Evolutionary conservation across 345 rosid species (phyloP), one percentile per base, ranked within the genome.

Genomic region (Acer yangbiense): DNA sequence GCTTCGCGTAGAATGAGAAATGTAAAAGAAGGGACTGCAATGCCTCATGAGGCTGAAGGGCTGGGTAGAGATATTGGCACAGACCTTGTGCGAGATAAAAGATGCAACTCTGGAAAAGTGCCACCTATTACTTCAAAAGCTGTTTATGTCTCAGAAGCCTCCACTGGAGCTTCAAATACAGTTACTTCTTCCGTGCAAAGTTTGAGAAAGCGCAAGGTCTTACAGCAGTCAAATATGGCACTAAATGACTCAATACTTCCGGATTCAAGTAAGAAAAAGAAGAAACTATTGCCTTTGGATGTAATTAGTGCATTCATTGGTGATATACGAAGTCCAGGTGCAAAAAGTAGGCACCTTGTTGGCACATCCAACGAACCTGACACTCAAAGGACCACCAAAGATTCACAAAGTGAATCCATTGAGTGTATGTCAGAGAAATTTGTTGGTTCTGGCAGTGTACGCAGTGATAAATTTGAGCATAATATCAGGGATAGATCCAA

Each of bases 241-340:
- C 46, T 58, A 60, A 78, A 74, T 77, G 81, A 80, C 35, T 68
- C 71, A n/a, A 48, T 27, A 63, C 76, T 67, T 63, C 81, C 70
- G 54, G 86, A 82, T 84, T 79, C 86, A 72, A 76, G 78, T 75
- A 95, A 93, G 87, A 93, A 89, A 79, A 94, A 84, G 86, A 93
- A 90, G 86, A 88, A 74, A 67, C 55, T 71, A 70, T 63, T 79
- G 60, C 65, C 76, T 77, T 64, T 68, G 71, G 81, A 81, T 83
- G 71, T 52, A 3, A 69, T 72, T 39, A 64, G 72, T 25, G 66
- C 60, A 46, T 76, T 82, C 32, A 73, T 35, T 79, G 84, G 73
- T 68, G 72, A 71, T 74, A 62, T 80, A 23, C 75, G 69, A 71
- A 70, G 68, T 76, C 75, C 43, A 62, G 84, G 77, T 70, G 73